These are phyloP conservation scores for Ceratocystis eucalypticola DNA, from an alignment of 2,329 filamentous ascomycete species.

Conservation along the genomic window DNA sequence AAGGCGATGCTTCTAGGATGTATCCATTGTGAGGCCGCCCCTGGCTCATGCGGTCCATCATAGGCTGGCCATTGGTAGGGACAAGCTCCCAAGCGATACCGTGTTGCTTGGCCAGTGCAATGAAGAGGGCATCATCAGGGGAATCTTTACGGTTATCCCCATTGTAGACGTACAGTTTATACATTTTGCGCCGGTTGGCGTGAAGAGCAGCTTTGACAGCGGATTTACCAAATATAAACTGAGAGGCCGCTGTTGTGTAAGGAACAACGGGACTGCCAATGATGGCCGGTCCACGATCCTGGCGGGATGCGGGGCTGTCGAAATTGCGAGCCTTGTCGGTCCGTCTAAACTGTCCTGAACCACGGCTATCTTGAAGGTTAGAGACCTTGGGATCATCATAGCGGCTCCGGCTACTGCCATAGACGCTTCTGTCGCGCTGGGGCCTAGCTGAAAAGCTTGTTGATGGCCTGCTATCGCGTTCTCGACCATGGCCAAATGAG, in stretches of 20 bases:
- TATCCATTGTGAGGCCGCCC: constrained; percentile 82
- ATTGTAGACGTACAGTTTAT: constrained; percentile 68
- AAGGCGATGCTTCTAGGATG: constrained; percentile 71
- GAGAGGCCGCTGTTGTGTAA: constrained; percentile 73
- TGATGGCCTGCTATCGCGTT: neutral
- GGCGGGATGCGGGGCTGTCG: neutral
- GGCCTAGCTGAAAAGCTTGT: neutral
- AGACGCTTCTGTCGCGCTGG: neutral
- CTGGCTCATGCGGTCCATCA: constrained; percentile 72
- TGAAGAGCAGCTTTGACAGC: constrained; percentile 68
- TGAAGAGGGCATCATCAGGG: constrained; percentile 33
- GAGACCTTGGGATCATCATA: neutral
- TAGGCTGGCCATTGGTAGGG: constrained; percentile 44
- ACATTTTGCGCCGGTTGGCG: constrained; percentile 53
- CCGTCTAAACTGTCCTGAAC: neutral
- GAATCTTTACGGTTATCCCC: constrained; percentile 40
- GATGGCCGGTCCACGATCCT: constrained; percentile 1
- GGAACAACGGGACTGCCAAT: constrained; percentile 17
- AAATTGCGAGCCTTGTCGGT: neutral
- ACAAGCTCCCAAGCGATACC: constrained; percentile 46
- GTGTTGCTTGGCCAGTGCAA: constrained; percentile 34
- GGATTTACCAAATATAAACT: constrained; percentile 79
- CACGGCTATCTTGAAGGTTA: neutral
- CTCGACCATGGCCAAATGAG: neutral
- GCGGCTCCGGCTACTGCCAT: neutral